Conservation (phyloP, 2,329 filamentous ascomycete species). For the Nemania serpens region DNA sequence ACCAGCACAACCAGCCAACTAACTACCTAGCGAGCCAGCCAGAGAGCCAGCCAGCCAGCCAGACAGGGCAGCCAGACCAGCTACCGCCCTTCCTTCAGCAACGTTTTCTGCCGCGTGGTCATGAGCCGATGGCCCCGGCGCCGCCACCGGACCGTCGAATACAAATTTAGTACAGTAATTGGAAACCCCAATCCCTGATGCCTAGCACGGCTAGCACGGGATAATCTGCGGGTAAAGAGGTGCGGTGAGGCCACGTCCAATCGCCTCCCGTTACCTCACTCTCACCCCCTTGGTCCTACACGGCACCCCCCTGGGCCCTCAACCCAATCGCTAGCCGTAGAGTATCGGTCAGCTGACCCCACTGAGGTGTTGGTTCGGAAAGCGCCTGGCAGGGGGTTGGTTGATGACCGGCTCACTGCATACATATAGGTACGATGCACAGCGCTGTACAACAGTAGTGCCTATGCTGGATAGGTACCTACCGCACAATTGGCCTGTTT, state of each 20-base stretch:
- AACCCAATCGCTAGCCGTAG: slow-evolving; percentile 14
- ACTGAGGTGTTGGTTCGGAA: slow-evolving; percentile 13
- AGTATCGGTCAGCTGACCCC: slow-evolving; percentile 23
- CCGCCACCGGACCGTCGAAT: slow-evolving; percentile 23
- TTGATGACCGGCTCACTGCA: too few relatives aligned
- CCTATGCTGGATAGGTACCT: too few relatives aligned
- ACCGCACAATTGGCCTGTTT: too few relatives aligned
- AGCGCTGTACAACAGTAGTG: too few relatives aligned
- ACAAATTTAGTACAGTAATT: slow-evolving; percentile 22
- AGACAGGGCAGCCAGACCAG: not conserved
- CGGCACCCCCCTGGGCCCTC: not conserved
- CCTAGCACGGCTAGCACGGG: slow-evolving; percentile 25
- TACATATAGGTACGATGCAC: too few relatives aligned
- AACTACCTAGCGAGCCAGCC: not conserved
- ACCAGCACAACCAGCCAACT: not conserved
- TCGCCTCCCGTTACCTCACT: slow-evolving; percentile 6
- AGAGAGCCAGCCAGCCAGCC: not conserved
- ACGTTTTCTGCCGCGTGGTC: slow-evolving; percentile 16
- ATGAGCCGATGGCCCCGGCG: slow-evolving; percentile 25
- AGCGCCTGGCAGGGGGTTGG: not conserved
- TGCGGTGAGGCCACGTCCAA: slow-evolving; percentile 24
- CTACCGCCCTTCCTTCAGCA: slow-evolving; percentile 5
- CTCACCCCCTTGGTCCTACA: slow-evolving; percentile 1
- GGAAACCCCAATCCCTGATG: slow-evolving; percentile 18
- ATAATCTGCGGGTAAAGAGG: slow-evolving; percentile 29